Evolutionary conservation across 257 asterid species (phyloP), one percentile per base, ranked within the genome.

Genomic region (Capsicum baccatum): DNA sequence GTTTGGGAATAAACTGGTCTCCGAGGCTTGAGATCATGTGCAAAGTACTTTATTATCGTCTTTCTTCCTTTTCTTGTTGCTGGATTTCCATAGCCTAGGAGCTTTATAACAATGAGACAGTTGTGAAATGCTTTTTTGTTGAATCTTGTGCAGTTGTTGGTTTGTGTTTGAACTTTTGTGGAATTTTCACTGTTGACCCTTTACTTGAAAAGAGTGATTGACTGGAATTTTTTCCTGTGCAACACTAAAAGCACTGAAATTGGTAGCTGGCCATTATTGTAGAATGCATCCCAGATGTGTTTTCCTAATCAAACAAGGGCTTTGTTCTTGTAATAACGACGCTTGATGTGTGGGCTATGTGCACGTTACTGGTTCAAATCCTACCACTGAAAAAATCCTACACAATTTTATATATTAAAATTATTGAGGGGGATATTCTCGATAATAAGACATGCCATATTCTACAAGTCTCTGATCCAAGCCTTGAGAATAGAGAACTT

Each of bases 1-100:
- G 50, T 78, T 78, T 33, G 21, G 82, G 64, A 54, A 78, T 78
- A 78, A 78, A 78, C 54, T 69, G 79, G 50, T 54, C 66, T 14
- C 26, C 26, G 48, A 78, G 42, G 82, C 16, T 78, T 3, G 16
- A 78, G 82, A 78, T 78, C 82, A 14, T 8, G 50, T 54, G 81
- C 81, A 15, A 76, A 76, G 26, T 76, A 76, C 33, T 54, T 76
- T 33, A 13, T 9, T 52, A 26, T 14, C 64, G 64, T 54, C 16
- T 4, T 78, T 54, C 82, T 78, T 76, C 44, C 0, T 50, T 78
- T 26, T 76, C 50, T 26, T 54, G 82, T 54, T 54, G 50, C 60
- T 78, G 82, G 26, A 13, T 78, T 54, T 33, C 58, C 48, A 54
- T 15, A 5, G 64, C 64, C 50, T 33, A 78, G 1, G 82, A 78